Conservation (phyloP, 2,329 filamentous ascomycete genomes). For the Colletotrichum costaricense region DNA sequence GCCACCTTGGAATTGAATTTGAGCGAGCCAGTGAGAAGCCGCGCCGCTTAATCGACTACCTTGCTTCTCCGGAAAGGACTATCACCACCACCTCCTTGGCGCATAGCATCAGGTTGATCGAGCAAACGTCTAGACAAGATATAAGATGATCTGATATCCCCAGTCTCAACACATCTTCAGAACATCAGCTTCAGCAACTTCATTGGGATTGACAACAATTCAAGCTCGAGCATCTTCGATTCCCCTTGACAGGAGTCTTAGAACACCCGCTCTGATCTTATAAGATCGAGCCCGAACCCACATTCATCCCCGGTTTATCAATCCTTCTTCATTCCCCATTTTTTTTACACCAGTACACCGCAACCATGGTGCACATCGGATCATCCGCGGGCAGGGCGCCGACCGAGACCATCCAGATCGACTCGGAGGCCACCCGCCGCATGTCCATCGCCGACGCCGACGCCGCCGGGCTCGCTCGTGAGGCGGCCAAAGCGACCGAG, state of each 20-base stretch:
- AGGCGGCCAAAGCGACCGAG: slow-evolving; percentile 52
- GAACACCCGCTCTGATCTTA: background rate
- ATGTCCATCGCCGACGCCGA: slow-evolving; percentile 2
- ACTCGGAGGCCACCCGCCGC: slow-evolving; percentile 16
- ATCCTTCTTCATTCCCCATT: too few species aligned
- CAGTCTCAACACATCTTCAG: background rate
- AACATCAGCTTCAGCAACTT: background rate
- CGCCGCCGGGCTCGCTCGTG: slow-evolving; percentile 30
- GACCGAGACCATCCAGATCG: background rate
- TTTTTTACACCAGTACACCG: background rate
- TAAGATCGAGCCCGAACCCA: background rate
- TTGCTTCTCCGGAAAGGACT: background rate
- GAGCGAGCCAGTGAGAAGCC: slow-evolving; percentile 34
- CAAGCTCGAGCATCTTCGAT: background rate
- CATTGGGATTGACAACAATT: background rate
- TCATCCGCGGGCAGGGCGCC: slow-evolving; percentile 12
- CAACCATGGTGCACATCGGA: slow-evolving; percentile 9
- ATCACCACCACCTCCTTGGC: slow-evolving; percentile 21
- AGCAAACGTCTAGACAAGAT: background rate
- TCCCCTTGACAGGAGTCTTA: background rate
- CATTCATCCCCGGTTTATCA: background rate
- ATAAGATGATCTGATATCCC: slow-evolving; percentile 24
- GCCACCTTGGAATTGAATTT: slow-evolving; percentile 28
- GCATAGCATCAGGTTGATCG: background rate
- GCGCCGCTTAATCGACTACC: background rate